Base-by-base conservation (phyloP, 2,329 filamentous ascomycete genomes). In the Aureobasidium uvarum region DNA sequence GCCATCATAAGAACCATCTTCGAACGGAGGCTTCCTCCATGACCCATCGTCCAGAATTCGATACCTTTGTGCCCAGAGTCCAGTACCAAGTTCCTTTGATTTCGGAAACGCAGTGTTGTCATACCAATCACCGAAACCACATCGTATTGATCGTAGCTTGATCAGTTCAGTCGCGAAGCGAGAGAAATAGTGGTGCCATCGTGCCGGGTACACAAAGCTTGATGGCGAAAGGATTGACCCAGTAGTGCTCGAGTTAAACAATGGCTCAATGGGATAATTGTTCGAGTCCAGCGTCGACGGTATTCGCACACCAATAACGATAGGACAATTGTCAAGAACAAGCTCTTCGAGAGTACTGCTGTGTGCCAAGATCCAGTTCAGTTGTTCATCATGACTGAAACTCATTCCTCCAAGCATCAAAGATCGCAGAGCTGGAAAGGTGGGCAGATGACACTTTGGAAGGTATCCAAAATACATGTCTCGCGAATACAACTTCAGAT, bases 311-410 rank as follows among this genome's bases (percentile, higher is more conserved):
- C 65, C 56, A 33, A 62, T 51, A 6, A 66, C 43, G 33, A 66
- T 79, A 0, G 75, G 72, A 62, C 80, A 83, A 62, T 79, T 72
- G 48, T 81, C 79, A 0, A 83, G 71, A 14, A 79, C 75, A 0
- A 83, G 69, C 46, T 78, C 74, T 16, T 76, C 67, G 0, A 83
- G 71, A 0, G 79, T 80, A 0, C 66, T 14, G 5, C 69, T 73
- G 3, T 83, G 72, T 0, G 74, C 75, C 0, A 78, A 66, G 4
- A 84, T 76, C 80, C 81, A 83, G 11, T 79, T 77, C 0, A 82
- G 69, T 62, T 83, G 81, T 73, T 76, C 78, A 23, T 81, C 75
- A 39, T 81, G 75, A 5, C 74, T 74, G 55, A 84, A 81, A 3
- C 75, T 73, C 23, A 76, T 79, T 1, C 76, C 77, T 0, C 79